These are phyloP conservation scores for Podospora pseudocomata DNA, from an alignment of 495 filamentous ascomycete species.

Conservation along the genomic window DNA sequence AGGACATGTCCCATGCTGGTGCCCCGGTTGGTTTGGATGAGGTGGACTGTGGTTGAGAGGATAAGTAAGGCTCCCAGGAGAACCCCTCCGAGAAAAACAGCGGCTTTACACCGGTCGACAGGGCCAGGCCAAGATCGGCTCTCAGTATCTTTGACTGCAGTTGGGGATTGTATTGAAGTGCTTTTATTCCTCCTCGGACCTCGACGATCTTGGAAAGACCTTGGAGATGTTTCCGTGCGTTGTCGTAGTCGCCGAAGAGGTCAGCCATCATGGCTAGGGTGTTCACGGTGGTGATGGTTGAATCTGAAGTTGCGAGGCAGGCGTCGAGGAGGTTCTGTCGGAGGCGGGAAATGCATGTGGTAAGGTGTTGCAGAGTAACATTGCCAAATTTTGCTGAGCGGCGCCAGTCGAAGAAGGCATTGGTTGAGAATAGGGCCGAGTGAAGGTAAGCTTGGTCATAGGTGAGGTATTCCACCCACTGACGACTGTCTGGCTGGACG, in stretches of 20 bases:
- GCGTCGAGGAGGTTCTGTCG: conserved; percentile 12
- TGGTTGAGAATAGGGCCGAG: conserved; percentile 16
- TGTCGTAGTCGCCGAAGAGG: conserved; percentile 23
- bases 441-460: conserved; percentile 21
- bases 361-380: conserved; percentile 11
- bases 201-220: conserved; percentile 37
- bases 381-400: conserved; percentile 1
- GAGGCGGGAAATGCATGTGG: conserved; percentile 13
- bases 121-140: conserved; percentile 9
- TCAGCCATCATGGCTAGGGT: conserved; percentile 32
- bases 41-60: not conserved
- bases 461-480: conserved; percentile 20
- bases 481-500: conserved; percentile 5
- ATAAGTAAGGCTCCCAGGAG: conserved; percentile 18
- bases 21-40: no score
- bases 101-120: conserved; percentile 9
- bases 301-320: conserved; percentile 15
- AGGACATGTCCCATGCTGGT: not conserved
- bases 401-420: conserved; percentile 16
- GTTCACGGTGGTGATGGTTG: conserved; percentile 35
- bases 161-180: conserved; percentile 12
- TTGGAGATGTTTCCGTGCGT: conserved; percentile 33
- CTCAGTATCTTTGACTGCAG: conserved; percentile 24
- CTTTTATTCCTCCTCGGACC: conserved; percentile 33
- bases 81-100: conserved; percentile 14